These are phyloP conservation scores for Pseudonitzschia multiseries DNA, from an alignment of 108 stramenopile genomes.

Conservation along the genomic window DNA sequence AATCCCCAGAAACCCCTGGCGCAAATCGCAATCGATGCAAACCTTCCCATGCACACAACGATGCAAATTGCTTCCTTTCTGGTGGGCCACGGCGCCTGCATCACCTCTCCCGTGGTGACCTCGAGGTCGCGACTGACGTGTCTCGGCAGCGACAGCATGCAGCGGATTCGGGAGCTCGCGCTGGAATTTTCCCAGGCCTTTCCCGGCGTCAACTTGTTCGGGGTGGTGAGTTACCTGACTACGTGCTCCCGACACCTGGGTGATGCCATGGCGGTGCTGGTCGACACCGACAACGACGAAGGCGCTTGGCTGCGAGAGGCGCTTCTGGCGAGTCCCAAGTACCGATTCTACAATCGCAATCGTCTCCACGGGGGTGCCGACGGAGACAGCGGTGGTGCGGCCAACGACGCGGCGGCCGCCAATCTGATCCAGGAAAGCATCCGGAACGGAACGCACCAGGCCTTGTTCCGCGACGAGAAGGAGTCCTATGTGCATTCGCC, in stretches of 20 bases:
- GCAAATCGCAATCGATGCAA: conserved; percentile 71
- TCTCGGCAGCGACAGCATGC: conserved; percentile 33
- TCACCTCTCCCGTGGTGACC: conserved; percentile 56
- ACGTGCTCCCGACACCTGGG: conserved; percentile 30
- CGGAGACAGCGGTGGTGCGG: background rate
- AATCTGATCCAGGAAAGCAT: background rate
- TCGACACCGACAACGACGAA: conserved; percentile 22
- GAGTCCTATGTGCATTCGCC: conserved; percentile 3
- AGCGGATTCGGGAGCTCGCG: conserved; percentile 45
- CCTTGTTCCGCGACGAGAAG: conserved; percentile 5
- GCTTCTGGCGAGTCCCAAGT: conserved; percentile 19
- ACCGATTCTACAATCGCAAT: conserved; percentile 33
- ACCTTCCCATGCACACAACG: conserved; percentile 55
- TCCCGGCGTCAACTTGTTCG: conserved; percentile 41
- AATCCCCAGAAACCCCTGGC: conserved; percentile 65
- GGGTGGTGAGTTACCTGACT: conserved; percentile 44
- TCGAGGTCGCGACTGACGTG: conserved; percentile 50
- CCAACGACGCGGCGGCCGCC: background rate
- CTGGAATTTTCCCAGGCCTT: conserved; percentile 75
- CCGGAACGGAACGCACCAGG: background rate
- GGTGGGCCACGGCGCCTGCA: conserved; percentile 49
- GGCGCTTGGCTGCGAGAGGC: conserved; percentile 29
- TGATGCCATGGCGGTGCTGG: conserved; percentile 26
- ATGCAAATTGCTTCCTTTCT: conserved; percentile 67
- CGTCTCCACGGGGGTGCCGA: conserved; percentile 9